phyloP scores from a whole-genome alignment of 2,329 filamentous ascomycete genomes.

The Escovopsis sp. region DNA sequence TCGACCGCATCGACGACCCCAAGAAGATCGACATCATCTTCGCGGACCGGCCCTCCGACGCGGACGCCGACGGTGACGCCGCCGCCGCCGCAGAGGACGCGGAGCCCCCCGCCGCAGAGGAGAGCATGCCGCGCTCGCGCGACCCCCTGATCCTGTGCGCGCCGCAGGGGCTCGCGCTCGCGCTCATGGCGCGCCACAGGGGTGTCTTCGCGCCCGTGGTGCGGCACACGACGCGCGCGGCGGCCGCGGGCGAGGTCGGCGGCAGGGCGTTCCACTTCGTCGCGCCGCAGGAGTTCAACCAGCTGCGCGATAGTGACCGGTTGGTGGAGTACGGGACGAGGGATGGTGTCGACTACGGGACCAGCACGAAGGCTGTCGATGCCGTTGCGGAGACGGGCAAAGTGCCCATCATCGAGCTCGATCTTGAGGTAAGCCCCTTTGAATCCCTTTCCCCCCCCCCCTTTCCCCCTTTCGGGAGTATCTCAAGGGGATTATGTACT shows the following conservation, averaged over 20 bases:
- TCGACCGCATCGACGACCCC: slow-evolving; percentile 79
- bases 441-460: neutral
- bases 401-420: slow-evolving; percentile 43
- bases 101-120: slow-evolving; percentile 13
- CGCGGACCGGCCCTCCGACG: slow-evolving; percentile 22
- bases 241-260: slow-evolving; percentile 34
- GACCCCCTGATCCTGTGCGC: slow-evolving; percentile 43
- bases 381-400: slow-evolving; percentile 38
- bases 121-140: slow-evolving; percentile 31
- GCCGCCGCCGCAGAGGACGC: slow-evolving; percentile 15
- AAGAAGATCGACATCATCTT: slow-evolving; percentile 52
- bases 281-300: slow-evolving; percentile 37
- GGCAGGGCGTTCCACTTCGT: slow-evolving; percentile 43
- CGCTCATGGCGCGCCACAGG: slow-evolving; percentile 48
- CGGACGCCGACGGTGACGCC: slow-evolving; percentile 22
- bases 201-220: slow-evolving; percentile 48
- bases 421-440: slow-evolving; percentile 36
- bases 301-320: slow-evolving; percentile 44
- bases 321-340: slow-evolving; percentile 41
- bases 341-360: slow-evolving; percentile 39
- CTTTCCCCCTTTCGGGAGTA: too few relatives aligned
- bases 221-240: slow-evolving; percentile 38
- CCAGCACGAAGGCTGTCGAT: slow-evolving; percentile 37
- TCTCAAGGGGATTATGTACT: too few relatives aligned
- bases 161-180: slow-evolving; percentile 31